Evolutionary conservation across 73 alveolate genomes (phyloP).

Genomic region (Paramecium primaurelia): DNA sequence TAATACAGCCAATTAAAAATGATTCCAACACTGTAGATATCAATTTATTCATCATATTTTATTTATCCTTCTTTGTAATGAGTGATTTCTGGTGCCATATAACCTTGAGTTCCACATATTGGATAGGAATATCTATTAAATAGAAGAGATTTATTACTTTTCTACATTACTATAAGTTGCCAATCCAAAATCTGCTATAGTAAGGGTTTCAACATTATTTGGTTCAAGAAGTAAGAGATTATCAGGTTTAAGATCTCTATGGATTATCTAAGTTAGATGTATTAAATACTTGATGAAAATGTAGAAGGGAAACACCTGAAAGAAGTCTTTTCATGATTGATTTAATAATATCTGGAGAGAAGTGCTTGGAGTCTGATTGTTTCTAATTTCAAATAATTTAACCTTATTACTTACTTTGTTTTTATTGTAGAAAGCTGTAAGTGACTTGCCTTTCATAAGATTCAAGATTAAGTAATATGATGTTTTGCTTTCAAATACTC

Average conservation of each 20-base stretch:
- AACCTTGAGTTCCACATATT: slow-evolving; percentile 73
- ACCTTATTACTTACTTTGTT: neutral
- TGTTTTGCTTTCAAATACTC: neutral
- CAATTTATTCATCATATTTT: slow-evolving; percentile 11
- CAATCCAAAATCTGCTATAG: neutral
- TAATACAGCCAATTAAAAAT: slow-evolving; percentile 24
- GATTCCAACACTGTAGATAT: slow-evolving; percentile 35
- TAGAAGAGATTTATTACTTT: neutral
- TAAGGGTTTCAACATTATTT: neutral
- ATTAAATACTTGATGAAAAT: neutral
- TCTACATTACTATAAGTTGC: neutral
- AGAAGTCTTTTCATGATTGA: neutral
- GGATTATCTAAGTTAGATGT: neutral
- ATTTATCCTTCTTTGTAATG: neutral
- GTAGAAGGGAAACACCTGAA: neutral
- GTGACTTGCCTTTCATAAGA: neutral
- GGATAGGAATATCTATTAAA: neutral
- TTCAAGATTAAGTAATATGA: neutral
- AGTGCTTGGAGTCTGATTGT: neutral
- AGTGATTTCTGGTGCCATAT: slow-evolving; percentile 72
- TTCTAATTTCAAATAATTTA: neutral
- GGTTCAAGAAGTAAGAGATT: neutral
- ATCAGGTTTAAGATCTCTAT: neutral
- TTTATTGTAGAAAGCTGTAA: neutral
- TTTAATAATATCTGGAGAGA: neutral